Conservation (phyloP, 139 green algal genomes). For the Closterium sp. region DNA sequence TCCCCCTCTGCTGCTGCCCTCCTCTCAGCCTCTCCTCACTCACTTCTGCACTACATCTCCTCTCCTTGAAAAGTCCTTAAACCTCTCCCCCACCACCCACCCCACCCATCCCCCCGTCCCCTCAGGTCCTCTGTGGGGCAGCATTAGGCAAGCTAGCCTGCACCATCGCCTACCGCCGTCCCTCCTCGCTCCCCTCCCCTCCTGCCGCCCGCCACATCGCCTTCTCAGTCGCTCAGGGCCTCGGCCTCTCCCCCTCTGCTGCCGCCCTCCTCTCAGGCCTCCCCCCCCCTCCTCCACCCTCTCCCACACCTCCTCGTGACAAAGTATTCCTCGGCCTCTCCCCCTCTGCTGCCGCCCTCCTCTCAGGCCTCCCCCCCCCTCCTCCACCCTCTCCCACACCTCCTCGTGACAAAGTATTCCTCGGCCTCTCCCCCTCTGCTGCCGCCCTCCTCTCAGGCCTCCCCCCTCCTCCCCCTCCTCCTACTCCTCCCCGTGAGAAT, state of each 20-base stretch:
- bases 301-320: too few relatives aligned
- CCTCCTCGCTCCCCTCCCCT: background rate
- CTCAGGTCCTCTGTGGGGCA: conserved; percentile 24
- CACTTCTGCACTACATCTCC: too few relatives aligned
- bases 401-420: too few relatives aligned
- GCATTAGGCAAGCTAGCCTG: conserved; percentile 23
- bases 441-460: background rate
- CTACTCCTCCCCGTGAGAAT: too few relatives aligned
- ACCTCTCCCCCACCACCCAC: too few relatives aligned
- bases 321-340: background rate
- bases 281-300: too few relatives aligned
- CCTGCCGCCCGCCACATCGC: background rate
- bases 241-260: background rate
- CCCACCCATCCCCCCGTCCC: too few relatives aligned
- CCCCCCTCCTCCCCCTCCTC: background rate
- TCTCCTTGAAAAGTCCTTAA: too few relatives aligned
- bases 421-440: background rate
- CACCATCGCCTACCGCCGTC: conserved; percentile 2
- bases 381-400: too few relatives aligned
- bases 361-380: background rate
- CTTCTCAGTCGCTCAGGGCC: background rate
- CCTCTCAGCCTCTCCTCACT: too few relatives aligned
- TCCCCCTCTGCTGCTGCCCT: too few relatives aligned
- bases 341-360: background rate
- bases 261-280: background rate